These are phyloP conservation scores for Beauveria rudraprayagi DNA, from an alignment of 2,329 filamentous ascomycete species.

Conservation along the genomic window DNA sequence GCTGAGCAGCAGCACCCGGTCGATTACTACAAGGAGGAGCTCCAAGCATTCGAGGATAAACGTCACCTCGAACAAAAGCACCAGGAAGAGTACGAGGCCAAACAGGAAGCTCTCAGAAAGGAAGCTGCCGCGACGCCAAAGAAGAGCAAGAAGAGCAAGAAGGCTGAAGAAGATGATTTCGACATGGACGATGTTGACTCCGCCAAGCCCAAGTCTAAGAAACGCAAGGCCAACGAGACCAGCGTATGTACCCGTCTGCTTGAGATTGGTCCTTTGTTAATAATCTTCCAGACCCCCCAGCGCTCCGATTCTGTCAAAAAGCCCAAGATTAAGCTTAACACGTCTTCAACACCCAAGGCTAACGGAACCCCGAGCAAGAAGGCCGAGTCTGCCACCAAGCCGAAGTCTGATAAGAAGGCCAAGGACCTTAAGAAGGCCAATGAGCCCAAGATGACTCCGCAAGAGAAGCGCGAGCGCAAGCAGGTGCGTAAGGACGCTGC, in stretches of 20 bases:
- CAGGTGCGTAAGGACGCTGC: conserved; percentile 35
- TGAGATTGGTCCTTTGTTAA: conserved; percentile 11
- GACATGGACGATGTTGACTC: conserved; percentile 57
- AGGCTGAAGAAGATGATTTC: conserved; percentile 46
- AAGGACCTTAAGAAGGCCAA: conserved; percentile 50
- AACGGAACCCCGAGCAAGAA: conserved; percentile 57
- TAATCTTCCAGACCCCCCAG: conserved; percentile 40
- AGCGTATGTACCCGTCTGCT: conserved; percentile 29
- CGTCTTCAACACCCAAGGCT: conserved; percentile 60
- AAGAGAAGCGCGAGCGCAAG: conserved; percentile 52
- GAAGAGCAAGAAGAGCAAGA: conserved; percentile 12
- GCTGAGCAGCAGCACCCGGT: conserved; percentile 72
- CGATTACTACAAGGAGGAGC: conserved; percentile 73
- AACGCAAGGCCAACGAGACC: conserved; percentile 77
- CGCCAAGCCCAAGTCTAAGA: conserved; percentile 60
- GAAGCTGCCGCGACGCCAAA: conserved; percentile 33
- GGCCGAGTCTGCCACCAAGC: conserved; percentile 43
- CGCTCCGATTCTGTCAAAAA: conserved; percentile 58
- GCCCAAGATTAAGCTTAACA: conserved; percentile 57
- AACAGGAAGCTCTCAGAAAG: conserved; percentile 20
- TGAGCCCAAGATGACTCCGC: conserved; percentile 49
- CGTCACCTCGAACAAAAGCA: conserved; percentile 48
- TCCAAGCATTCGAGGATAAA: conserved; percentile 60
- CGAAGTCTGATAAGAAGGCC: conserved; percentile 46
- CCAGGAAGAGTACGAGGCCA: conserved; percentile 29